Evolutionary conservation across 2,329 filamentous ascomycete species (phyloP), one percentile per base, ranked within the genome.

Genomic region (Phyllosticta citribraziliensis): DNA sequence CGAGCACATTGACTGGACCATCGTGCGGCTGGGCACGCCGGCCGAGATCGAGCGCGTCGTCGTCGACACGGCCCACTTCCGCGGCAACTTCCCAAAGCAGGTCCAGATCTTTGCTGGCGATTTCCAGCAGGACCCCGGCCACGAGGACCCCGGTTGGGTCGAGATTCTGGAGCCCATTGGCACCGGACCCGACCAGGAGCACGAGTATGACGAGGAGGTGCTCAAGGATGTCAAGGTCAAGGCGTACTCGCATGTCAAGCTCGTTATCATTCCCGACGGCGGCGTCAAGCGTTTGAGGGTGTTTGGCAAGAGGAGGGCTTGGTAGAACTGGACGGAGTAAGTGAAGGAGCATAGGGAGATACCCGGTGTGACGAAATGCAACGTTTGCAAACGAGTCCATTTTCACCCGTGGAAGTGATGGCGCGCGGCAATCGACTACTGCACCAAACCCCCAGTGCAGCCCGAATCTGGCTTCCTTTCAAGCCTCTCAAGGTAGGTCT

Each of bases 181-280:
- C 74, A 87, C 85, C 63, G 85, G 85, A 1, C 86, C 89, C 19
- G 88, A 93, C 71, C 78, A 79, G 67, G 88, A 91, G 76, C 88
- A 91, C 71, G 80, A 82, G 64, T 89, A 88, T 70, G 76, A 66
- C 57, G 65, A 33, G 22, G 71, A 75, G 14, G 67, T 67, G 60
- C 63, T 79, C 65, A 71, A 72, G 66, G 69, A 79, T 62, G 77
- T 84, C 19, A 77, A 80, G 66, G 83, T 84, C 47, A 80, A 79
- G 70, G 76, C 79, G 2, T 88, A 90, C 69, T 91, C 88, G 12
- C 91, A 94, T 75, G 85, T 92, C 22, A 97, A 96, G 81, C 79
- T 97, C 72, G 88, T 90, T 35, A 94, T 97, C 72, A 90, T 96
- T 67, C 93, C 93, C 0, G 92, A 97, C 74, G 92, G 93, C 35